Evolutionary conservation across 2,329 filamentous ascomycete species (phyloP).

Genomic region (Ceratocystis colombiana): DNA sequence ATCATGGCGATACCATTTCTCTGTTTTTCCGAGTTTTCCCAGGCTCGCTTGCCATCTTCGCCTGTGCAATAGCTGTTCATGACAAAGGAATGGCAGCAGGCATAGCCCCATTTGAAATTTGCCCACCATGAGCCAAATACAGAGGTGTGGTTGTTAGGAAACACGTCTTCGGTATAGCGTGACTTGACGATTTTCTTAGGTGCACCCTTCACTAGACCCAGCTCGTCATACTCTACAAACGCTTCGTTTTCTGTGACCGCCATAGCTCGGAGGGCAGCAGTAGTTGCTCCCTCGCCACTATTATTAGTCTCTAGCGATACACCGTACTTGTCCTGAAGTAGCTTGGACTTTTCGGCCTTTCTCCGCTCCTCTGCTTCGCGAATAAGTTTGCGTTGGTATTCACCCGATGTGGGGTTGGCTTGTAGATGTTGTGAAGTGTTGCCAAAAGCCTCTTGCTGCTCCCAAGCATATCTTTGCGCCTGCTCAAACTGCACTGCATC

Average conservation of each 20-base stretch:
- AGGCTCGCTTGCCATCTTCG: constrained; percentile 71
- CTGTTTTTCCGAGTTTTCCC: constrained; percentile 61
- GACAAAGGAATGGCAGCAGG: constrained; percentile 83
- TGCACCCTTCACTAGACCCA: constrained; percentile 79
- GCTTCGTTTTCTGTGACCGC: constrained; percentile 70
- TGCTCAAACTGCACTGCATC: constrained; percentile 88
- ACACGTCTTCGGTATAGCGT: constrained; percentile 82
- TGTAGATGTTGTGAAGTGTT: constrained; percentile 80
- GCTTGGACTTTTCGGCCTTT: constrained; percentile 56
- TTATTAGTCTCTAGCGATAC: constrained; percentile 73
- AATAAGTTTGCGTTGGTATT: constrained; percentile 72
- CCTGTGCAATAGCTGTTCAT: constrained; percentile 98
- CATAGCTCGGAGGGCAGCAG: constrained; percentile 51
- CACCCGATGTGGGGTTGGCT: constrained; percentile 90
- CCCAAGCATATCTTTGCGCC: constrained; percentile 88
- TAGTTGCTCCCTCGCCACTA: not conserved
- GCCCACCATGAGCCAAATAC: constrained; percentile 98
- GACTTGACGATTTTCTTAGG: constrained; percentile 67
- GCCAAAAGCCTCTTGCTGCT: constrained; percentile 73
- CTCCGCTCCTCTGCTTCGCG: constrained; percentile 60
- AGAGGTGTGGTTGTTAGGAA: constrained; percentile 80
- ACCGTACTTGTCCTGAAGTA: constrained; percentile 74
- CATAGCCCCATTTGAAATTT: constrained; percentile 89
- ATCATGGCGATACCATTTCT: constrained; percentile 40
- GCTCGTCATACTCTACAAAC: constrained; percentile 91